Evolutionary conservation across 495 filamentous ascomycete genomes (phyloP), one percentile per base, ranked within the genome.

Genomic region (Filosporella fistucella): DNA sequence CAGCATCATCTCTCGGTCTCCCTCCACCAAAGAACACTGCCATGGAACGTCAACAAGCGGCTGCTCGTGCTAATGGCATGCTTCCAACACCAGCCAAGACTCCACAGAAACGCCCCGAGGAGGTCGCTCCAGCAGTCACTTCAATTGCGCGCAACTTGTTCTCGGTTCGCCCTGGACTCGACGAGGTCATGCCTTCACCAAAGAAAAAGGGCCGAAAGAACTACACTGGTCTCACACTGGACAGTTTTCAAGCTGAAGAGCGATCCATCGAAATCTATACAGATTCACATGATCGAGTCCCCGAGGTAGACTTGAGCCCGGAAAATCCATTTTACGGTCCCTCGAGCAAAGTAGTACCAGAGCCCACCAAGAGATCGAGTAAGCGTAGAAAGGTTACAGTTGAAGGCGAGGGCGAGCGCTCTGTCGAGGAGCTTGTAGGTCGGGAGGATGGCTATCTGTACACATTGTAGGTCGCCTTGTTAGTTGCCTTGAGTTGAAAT

Each of bases 81-180:
- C 75, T 96, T 39, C 91, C 89, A 3, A 97, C 93, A 10, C 93
- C 93, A 10, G 80, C 80, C 39, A 98, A 95, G 66, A 96, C 91
- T 2, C 93, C 93, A 1, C 77, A 78, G 43, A 86, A 86, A 67
- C 80, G 83, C 51, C 78, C 79, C 6, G 67, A 77, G 3, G 62
- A 67, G 42, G 54, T 61, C 20, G 68, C 75, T 45, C 68, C 69
- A 26, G 75, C 82, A 21, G 68, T 88, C 39, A 72, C 74, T 36
- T 65, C 77, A 10, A 77, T 89, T 25, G 81, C 89, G 16, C 86
- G 90, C 55, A 81, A 81, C 47, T 70, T 98, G 1, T 96, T 95
- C 60, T 64, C 69, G 7, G 58, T 63, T 41, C 67, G 64, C n/a
- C 58, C 66, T 22, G 64, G 62, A 26, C 61, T 70, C 4, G 68